Evolutionary conservation across 1,284 basidiomycete species (phyloP).

Genomic region (Polyporus tsugae): DNA sequence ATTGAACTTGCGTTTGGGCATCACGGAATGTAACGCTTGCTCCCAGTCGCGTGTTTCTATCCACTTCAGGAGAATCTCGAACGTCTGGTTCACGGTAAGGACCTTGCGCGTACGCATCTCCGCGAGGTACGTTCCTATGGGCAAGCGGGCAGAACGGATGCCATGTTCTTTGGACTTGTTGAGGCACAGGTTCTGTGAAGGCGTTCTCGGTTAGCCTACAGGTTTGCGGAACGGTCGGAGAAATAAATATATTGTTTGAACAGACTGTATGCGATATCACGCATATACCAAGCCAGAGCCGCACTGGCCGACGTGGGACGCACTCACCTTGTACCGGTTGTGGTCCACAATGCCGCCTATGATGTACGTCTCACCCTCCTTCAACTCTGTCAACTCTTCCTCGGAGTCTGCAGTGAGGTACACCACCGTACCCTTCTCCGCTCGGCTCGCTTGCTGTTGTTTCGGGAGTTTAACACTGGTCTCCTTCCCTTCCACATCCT

Average conservation of each 20-base stretch:
- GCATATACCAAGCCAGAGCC: neutral
- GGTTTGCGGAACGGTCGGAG: constrained; percentile 10
- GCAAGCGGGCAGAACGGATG: constrained; percentile 89
- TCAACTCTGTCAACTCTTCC: constrained; percentile 84
- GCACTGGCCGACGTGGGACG: too few species aligned
- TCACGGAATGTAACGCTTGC: constrained; percentile 82
- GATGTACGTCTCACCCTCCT: constrained; percentile 89
- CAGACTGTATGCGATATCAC: neutral
- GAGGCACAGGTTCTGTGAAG: constrained; percentile 82
- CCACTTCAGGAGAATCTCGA: constrained; percentile 94
- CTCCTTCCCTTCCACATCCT: neutral
- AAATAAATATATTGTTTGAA: constrained; percentile 2
- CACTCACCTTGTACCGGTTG: constrained; percentile 91
- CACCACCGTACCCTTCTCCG: constrained; percentile 62
- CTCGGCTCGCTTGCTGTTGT: constrained; percentile 33
- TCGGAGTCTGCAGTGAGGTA: constrained; percentile 97
- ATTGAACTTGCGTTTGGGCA: constrained; percentile 90
- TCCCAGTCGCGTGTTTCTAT: constrained; percentile 86
- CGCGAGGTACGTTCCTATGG: constrained; percentile 89
- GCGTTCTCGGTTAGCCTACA: neutral
- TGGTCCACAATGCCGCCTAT: constrained; percentile 97
- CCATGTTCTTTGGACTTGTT: constrained; percentile 83
- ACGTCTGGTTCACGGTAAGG: constrained; percentile 96
- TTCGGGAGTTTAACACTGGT: constrained; percentile 6
- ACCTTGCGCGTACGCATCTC: constrained; percentile 92